A percentile compares a stretch with the other conserved stretches of the same genome.
These are phyloP conservation scores for Pseudogymnoascus sp. DNA, from an alignment of 2,329 filamentous ascomycete species.

Conservation along the genomic window DNA sequence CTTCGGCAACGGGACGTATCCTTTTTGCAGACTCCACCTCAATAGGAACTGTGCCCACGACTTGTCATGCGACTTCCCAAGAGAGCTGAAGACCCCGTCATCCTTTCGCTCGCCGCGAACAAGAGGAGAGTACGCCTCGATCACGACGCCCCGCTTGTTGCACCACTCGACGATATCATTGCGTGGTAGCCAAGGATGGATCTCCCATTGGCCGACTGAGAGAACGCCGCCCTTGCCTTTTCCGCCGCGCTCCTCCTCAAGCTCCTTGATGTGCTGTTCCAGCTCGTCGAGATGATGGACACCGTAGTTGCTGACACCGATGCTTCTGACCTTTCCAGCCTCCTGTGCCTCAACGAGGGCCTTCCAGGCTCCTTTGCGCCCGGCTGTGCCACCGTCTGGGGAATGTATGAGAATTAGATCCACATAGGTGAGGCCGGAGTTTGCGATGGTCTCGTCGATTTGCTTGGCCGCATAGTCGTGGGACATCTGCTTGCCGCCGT, in stretches of 20 bases:
- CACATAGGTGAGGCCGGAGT: slow-evolving; percentile 56
- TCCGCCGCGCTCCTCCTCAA: slow-evolving; percentile 53
- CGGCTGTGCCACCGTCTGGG: slow-evolving; percentile 50
- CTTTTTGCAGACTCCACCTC: slow-evolving; percentile 76
- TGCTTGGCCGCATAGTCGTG: slow-evolving; percentile 60
- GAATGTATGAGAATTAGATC: slow-evolving; percentile 59
- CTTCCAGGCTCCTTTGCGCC: slow-evolving; percentile 53
- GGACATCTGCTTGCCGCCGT: slow-evolving; percentile 41
- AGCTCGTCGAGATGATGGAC: slow-evolving; percentile 56
- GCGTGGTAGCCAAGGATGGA: slow-evolving; percentile 83
- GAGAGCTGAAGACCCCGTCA: slow-evolving; percentile 54
- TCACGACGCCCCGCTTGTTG: slow-evolving; percentile 50
- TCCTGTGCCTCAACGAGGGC: slow-evolving; percentile 58
- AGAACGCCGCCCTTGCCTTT: slow-evolving; percentile 63
- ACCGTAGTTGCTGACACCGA: slow-evolving; percentile 61
- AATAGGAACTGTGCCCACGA: slow-evolving; percentile 70
- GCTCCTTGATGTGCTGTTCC: slow-evolving; percentile 50
- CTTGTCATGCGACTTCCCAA: slow-evolving; percentile 67
- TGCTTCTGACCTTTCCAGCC: slow-evolving; percentile 52
- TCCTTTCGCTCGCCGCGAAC: slow-evolving; percentile 63
- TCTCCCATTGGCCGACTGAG: slow-evolving; percentile 79
- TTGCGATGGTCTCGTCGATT: slow-evolving; percentile 53
- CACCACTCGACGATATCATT: slow-evolving; percentile 76
- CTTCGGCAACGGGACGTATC: slow-evolving; percentile 66
- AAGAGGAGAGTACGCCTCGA: slow-evolving; percentile 58